A percentile compares a stretch with the other conserved stretches of the same genome.
These are phyloP conservation scores for Tolypocladium ovalisporum DNA, from an alignment of 2,329 filamentous ascomycete species.

Conservation along the genomic window DNA sequence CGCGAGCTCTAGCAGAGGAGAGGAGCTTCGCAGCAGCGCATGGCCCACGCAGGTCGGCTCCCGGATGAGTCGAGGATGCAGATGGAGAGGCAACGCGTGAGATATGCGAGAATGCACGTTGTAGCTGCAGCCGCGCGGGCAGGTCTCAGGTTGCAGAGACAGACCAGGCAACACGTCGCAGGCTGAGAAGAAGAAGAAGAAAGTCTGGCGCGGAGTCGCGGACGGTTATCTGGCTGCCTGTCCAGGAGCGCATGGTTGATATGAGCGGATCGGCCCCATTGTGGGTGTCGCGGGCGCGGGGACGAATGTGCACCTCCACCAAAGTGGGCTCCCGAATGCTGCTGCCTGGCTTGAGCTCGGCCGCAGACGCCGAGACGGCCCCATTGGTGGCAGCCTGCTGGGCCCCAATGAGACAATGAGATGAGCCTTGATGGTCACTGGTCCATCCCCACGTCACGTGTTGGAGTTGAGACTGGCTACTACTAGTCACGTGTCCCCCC, in stretches of 20 bases:
- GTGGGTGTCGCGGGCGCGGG: not conserved
- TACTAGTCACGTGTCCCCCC: not conserved
- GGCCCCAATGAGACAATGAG: not conserved
- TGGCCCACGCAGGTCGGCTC: not conserved
- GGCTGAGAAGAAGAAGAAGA: not conserved
- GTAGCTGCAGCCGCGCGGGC: not conserved
- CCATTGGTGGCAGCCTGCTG: not conserved
- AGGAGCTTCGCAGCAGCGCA: not conserved
- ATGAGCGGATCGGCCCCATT: not conserved
- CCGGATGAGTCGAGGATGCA: not conserved
- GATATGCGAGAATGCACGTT: not conserved
- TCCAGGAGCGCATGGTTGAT: not conserved
- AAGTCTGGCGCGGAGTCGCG: not conserved
- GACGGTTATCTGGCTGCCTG: not conserved
- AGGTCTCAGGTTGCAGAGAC: not conserved
- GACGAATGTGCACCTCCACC: not conserved
- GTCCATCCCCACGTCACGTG: not conserved
- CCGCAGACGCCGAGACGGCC: not conserved
- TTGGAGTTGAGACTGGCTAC: not conserved
- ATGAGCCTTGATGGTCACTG: not conserved
- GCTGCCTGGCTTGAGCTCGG: conserved; percentile 7
- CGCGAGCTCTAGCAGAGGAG: not conserved
- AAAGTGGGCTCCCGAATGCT: conserved; percentile 4
- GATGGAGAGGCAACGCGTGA: not conserved
- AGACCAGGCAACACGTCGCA: not conserved